These are phyloP conservation scores for Chenopodium album DNA, from an alignment of 148 eudicot genomes.

Conservation along the genomic window DNA sequence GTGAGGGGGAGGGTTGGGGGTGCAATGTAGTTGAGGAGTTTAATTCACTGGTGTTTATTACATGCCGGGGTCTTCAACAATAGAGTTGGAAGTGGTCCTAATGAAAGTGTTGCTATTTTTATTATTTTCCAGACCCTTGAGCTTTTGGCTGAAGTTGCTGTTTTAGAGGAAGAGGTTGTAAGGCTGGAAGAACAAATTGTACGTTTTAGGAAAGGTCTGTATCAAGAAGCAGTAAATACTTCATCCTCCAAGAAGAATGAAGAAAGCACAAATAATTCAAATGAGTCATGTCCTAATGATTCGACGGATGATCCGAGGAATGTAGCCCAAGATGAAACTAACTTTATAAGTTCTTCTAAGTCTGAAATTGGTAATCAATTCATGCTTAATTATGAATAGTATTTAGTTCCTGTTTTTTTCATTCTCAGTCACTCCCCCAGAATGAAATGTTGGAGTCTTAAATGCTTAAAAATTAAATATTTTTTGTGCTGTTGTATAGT, in stretches of 20 bases:
- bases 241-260: constrained; percentile 47
- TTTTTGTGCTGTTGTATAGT: background rate
- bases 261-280: constrained; percentile 39
- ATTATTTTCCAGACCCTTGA: constrained; percentile 51
- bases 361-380: constrained; percentile 30
- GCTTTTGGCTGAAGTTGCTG: constrained; percentile 87
- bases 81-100: too few relatives aligned
- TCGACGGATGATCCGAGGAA: constrained; percentile 33
- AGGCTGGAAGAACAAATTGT: constrained; percentile 81
- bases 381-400: background rate
- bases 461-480: background rate
- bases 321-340: constrained; percentile 22
- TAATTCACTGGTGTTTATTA: too few relatives aligned
- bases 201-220: constrained; percentile 56
- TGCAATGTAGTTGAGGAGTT: constrained; percentile 2
- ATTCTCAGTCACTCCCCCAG: background rate
- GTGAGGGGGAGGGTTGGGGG: background rate
- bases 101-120: background rate
- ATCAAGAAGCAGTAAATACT: constrained; percentile 56
- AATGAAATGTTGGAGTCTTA: background rate
- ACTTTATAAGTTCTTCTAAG: constrained; percentile 21
- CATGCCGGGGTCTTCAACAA: too few relatives aligned
- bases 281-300: constrained; percentile 17
- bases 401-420: background rate
- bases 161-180: constrained; percentile 82